Evolutionary conservation across 768 basidiomycete genomes (phyloP).

Genomic region (Boletellus ananas): DNA sequence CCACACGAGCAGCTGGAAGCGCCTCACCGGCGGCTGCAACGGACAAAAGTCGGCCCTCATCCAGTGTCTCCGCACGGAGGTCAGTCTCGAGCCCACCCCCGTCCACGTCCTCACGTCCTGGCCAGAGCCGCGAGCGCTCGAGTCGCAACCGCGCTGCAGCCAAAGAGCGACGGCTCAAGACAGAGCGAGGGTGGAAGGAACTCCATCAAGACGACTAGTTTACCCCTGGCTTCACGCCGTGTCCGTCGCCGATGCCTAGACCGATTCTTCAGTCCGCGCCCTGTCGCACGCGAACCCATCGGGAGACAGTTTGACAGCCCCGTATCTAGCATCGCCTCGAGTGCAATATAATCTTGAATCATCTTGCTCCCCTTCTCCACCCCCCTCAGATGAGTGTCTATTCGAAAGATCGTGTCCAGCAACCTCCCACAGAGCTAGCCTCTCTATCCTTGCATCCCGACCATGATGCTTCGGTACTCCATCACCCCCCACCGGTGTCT

Average conservation of each 20-base stretch:
- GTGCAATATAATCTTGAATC: neutral
- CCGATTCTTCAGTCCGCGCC: neutral
- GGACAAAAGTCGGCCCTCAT: slow-evolving; percentile 63
- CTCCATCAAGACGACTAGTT: slow-evolving; percentile 47
- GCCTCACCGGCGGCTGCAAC: slow-evolving; percentile 70
- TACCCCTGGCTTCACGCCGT: neutral
- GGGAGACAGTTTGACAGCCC: neutral
- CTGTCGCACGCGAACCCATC: neutral
- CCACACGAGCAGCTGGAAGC: slow-evolving; percentile 59
- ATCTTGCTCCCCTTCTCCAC: neutral
- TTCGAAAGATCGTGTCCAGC: neutral
- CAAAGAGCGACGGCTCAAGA: slow-evolving; percentile 52
- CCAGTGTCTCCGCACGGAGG: slow-evolving; percentile 68
- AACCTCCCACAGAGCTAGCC: neutral
- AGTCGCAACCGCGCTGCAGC: slow-evolving; percentile 56
- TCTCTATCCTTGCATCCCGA: neutral
- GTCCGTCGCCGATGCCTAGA: neutral
- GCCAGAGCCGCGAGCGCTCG: slow-evolving; percentile 57
- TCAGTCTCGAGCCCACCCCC: slow-evolving; percentile 28
- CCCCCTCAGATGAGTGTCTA: neutral
- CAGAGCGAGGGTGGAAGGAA: slow-evolving; percentile 58
- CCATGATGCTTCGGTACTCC: neutral
- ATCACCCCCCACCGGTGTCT: neutral
- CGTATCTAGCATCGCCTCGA: slow-evolving; percentile 1
- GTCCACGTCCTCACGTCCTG: neutral